Evolutionary conservation across 2,329 filamentous ascomycete genomes (phyloP).

Genomic region (Emergomyces orientalis): DNA sequence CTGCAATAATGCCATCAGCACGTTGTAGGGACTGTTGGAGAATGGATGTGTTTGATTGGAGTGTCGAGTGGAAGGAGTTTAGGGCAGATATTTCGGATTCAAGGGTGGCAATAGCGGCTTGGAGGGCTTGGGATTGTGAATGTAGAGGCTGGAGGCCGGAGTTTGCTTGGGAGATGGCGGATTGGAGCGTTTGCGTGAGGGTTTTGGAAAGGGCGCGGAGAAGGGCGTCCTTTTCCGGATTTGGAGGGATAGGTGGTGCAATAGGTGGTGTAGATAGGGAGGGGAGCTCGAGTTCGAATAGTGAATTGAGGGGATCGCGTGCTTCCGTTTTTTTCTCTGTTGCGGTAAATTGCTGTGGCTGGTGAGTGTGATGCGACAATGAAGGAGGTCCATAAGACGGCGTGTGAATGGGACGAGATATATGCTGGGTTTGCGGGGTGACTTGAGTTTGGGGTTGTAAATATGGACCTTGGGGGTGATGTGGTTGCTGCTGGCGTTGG

Average conservation of each 20-base stretch:
- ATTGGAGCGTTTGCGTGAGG: constrained; percentile 59
- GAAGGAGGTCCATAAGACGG: constrained; percentile 18
- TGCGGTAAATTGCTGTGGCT: constrained; percentile 16
- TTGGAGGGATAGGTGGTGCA: constrained; percentile 82
- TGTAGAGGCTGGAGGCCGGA: constrained; percentile 65
- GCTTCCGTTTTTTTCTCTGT: constrained; percentile 30
- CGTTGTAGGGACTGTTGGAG: constrained; percentile 66
- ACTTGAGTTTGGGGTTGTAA: constrained; percentile 7
- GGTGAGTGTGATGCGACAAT: constrained; percentile 18
- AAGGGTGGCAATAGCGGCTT: constrained; percentile 57
- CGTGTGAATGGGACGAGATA: constrained; percentile 11
- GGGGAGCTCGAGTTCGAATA: constrained; percentile 51
- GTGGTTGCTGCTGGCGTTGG: constrained; percentile 2
- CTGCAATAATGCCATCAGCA: constrained; percentile 68
- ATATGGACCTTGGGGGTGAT: not conserved
- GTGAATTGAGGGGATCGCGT: constrained; percentile 53
- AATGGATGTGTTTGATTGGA: constrained; percentile 69
- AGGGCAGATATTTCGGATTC: constrained; percentile 66
- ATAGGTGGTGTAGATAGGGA: constrained; percentile 37
- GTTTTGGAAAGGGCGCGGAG: constrained; percentile 64
- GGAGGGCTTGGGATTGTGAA: constrained; percentile 70
- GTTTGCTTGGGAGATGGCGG: constrained; percentile 61
- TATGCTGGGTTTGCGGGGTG: constrained; percentile 2
- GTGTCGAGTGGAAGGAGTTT: constrained; percentile 57
- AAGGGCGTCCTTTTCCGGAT: constrained; percentile 88